phyloP scores from a whole-genome alignment of 1,284 basidiomycete species.

The Sanghuangporus weigelae region DNA sequence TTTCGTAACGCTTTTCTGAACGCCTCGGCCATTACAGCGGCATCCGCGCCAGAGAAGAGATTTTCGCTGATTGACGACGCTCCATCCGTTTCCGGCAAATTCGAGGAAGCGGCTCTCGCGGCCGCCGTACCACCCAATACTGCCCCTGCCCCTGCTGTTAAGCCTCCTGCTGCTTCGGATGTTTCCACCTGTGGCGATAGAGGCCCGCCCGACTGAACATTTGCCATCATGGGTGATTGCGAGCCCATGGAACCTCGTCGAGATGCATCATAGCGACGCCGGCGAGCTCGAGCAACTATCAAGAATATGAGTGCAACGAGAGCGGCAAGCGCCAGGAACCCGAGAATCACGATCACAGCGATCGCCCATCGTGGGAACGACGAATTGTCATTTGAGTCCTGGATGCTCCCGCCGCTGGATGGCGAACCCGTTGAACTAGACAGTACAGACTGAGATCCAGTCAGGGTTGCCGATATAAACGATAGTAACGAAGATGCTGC shows the following conservation, averaged over 20 bases:
- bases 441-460: constrained; percentile 9
- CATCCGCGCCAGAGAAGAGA: constrained; percentile 74
- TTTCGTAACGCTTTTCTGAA: constrained; percentile 80
- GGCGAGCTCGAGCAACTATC: constrained; percentile 60
- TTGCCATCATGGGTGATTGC: constrained; percentile 74
- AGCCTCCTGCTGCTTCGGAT: constrained; percentile 20
- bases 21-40: constrained; percentile 83
- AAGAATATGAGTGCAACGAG: constrained; percentile 63
- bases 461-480: constrained; percentile 31
- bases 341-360: constrained; percentile 77
- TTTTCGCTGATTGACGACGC: constrained; percentile 59
- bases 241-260: constrained; percentile 72
- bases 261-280: constrained; percentile 40
- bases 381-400: constrained; percentile 32
- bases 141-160: constrained; percentile 24
- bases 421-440: constrained; percentile 23
- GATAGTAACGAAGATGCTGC: constrained; percentile 18
- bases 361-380: constrained; percentile 82
- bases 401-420: constrained; percentile 37
- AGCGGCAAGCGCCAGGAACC: constrained; percentile 71
- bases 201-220: constrained; percentile 38
- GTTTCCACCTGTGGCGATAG: constrained; percentile 46
- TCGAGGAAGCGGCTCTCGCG: constrained; percentile 39
- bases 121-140: constrained; percentile 27
- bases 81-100: constrained; percentile 49